Percentiles rank a stretch among this genome's conserved stretches.
Evolutionary conservation across 257 asterid species (phyloP).

Genomic region (Eucommia ulmoides): DNA sequence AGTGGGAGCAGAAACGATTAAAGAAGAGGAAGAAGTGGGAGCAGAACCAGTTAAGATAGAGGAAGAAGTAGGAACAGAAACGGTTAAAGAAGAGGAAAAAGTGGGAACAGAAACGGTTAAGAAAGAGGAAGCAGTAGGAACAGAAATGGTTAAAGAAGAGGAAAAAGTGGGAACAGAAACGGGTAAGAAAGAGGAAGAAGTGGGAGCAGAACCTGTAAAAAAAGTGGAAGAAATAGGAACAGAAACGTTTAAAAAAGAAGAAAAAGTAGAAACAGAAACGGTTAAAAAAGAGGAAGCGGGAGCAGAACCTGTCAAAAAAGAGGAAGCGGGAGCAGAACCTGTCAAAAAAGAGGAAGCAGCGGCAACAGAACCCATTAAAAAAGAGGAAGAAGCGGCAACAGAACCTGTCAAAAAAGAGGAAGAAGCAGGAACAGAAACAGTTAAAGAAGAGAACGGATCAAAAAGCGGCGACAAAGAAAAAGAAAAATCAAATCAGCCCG

Average conservation of each 20-base stretch:
- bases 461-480: slow-evolving; percentile 18
- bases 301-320: slow-evolving; percentile 16
- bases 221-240: slow-evolving; percentile 12
- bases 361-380: slow-evolving; percentile 7
- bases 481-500: too few relatives aligned
- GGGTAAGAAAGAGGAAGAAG: too few relatives aligned
- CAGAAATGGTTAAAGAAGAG: slow-evolving; percentile 11
- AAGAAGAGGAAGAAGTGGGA: slow-evolving; percentile 21
- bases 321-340: slow-evolving; percentile 17
- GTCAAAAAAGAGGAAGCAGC: slow-evolving; percentile 7
- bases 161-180: too few relatives aligned
- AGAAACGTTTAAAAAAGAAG: too few relatives aligned
- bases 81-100: slow-evolving; percentile 15
- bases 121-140: not conserved
- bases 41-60: slow-evolving; percentile 14
- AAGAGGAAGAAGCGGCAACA: slow-evolving; percentile 15
- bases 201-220: slow-evolving; percentile 12
- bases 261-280: too few relatives aligned
- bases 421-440: slow-evolving; percentile 7
- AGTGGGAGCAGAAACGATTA: slow-evolving; percentile 11
- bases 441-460: slow-evolving; percentile 14
- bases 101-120: not conserved
- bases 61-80: not conserved
- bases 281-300: too few relatives aligned
- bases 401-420: slow-evolving; percentile 17